A percentile compares a stretch with the other conserved stretches of the same genome.
Evolutionary conservation across 257 asterid species (phyloP).

Genomic region (Solanum chilense): DNA sequence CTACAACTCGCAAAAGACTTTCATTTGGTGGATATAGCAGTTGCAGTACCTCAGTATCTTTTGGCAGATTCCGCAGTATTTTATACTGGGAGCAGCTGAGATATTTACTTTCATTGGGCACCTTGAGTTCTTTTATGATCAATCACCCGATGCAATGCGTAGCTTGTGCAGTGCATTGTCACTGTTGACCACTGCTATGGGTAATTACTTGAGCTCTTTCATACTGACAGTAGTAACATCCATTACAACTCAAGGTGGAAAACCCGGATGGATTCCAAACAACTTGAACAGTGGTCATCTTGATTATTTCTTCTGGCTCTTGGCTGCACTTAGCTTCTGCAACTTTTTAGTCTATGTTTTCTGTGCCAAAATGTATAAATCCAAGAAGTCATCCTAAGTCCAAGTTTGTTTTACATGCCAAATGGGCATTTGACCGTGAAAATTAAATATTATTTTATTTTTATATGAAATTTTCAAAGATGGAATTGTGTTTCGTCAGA

Average conservation of each 20-base stretch:
- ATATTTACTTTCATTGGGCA: conserved; percentile 6
- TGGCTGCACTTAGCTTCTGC: conserved; percentile 60
- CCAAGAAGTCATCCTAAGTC: conserved; percentile 48
- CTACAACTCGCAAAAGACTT: background rate
- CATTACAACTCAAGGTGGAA: conserved; percentile 55
- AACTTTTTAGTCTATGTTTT: conserved; percentile 54
- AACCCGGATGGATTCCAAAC: conserved; percentile 78
- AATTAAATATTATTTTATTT: background rate
- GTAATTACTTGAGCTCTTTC: conserved; percentile 66
- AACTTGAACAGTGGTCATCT: conserved; percentile 79
- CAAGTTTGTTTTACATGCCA: background rate
- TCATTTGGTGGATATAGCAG: background rate
- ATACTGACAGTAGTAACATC: conserved; percentile 64
- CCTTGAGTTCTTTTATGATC: conserved; percentile 80
- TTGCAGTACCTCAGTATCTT: background rate
- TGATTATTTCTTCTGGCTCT: conserved; percentile 76
- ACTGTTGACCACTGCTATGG: conserved; percentile 54
- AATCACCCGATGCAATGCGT: conserved; percentile 97
- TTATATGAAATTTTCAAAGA: background rate
- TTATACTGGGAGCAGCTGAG: background rate
- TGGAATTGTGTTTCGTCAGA: background rate
- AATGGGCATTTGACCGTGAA: background rate
- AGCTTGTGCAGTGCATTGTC: conserved; percentile 76
- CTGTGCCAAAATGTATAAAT: conserved; percentile 58
- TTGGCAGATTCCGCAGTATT: background rate